Evolutionary conservation across 208 protist genomes (phyloP).

Genomic region (Trypanosoma brucei): DNA sequence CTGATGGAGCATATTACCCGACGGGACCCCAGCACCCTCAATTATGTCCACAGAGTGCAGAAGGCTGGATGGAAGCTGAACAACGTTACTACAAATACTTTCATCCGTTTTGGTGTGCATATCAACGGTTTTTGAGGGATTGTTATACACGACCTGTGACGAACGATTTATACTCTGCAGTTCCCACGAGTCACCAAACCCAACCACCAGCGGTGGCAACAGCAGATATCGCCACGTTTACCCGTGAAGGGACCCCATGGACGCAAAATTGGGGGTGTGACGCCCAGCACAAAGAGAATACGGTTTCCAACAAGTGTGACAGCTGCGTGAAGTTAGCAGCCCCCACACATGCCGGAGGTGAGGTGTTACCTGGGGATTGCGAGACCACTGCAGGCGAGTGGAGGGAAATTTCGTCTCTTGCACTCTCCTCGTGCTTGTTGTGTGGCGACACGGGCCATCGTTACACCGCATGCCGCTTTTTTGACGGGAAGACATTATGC

Average conservation of each 20-base stretch:
- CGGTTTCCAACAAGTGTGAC: too few species aligned
- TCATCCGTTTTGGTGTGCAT: neutral
- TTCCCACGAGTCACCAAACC: neutral
- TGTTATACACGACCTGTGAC: neutral
- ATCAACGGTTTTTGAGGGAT: neutral
- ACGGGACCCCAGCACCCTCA: neutral
- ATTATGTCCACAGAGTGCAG: neutral
- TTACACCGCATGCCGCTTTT: constrained; percentile 37
- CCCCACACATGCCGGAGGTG: neutral
- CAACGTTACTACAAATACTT: constrained; percentile 6
- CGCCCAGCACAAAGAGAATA: too few species aligned
- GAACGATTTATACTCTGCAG: neutral
- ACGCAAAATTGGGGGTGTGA: too few species aligned
- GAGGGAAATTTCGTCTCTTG: neutral
- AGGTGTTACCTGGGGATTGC: neutral
- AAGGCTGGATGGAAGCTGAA: constrained; percentile 1
- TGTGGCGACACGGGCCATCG: constrained; percentile 32
- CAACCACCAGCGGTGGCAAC: neutral
- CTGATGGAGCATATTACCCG: neutral
- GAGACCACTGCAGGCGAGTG: neutral
- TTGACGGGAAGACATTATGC: constrained; percentile 30
- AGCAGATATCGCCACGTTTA: neutral
- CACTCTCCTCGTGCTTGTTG: constrained; percentile 27
- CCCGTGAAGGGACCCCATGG: too few species aligned
- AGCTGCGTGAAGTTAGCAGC: too few species aligned